A percentile compares a stretch with the other conserved stretches of the same genome.
phyloP scores from a whole-genome alignment of 1,284 basidiomycete genomes.

The Cryptococcus sp. region DNA sequence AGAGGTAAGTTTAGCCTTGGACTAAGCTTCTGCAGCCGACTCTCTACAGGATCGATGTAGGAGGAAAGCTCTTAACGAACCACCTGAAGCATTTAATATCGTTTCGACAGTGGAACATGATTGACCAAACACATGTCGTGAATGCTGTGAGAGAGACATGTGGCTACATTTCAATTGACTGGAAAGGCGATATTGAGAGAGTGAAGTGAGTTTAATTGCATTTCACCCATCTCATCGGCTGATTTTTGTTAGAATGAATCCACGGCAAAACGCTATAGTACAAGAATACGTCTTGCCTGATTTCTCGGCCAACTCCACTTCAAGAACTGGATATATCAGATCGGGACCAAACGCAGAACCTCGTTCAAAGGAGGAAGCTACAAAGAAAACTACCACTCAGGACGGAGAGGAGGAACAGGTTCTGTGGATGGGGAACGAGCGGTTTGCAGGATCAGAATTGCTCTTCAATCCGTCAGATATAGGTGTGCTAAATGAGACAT shows the following conservation, averaged over 20 bases:
- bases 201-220: constrained; percentile 58
- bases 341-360: constrained; percentile 37
- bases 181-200: constrained; percentile 67
- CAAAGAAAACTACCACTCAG: not conserved
- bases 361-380: constrained; percentile 5
- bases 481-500: constrained; percentile 52
- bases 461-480: constrained; percentile 84
- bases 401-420: constrained; percentile 63
- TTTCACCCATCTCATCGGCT: constrained; percentile 5
- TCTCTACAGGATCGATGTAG: constrained; percentile 71
- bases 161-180: constrained; percentile 77
- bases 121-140: constrained; percentile 89
- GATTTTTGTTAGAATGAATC: constrained; percentile 21
- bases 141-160: constrained; percentile 82
- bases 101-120: constrained; percentile 96
- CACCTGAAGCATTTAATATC: constrained; percentile 89
- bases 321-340: constrained; percentile 59
- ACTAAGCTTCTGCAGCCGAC: not conserved
- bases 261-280: constrained; percentile 59
- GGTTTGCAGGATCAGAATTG: constrained; percentile 82
- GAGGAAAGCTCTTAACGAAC: constrained; percentile 90
- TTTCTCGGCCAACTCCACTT: constrained; percentile 60
- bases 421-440: constrained; percentile 79
- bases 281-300: constrained; percentile 88
- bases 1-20: constrained; percentile 55